phyloP scores from a whole-genome alignment of 2,329 filamentous ascomycete species.

The Fusarium pseudonygamai region DNA sequence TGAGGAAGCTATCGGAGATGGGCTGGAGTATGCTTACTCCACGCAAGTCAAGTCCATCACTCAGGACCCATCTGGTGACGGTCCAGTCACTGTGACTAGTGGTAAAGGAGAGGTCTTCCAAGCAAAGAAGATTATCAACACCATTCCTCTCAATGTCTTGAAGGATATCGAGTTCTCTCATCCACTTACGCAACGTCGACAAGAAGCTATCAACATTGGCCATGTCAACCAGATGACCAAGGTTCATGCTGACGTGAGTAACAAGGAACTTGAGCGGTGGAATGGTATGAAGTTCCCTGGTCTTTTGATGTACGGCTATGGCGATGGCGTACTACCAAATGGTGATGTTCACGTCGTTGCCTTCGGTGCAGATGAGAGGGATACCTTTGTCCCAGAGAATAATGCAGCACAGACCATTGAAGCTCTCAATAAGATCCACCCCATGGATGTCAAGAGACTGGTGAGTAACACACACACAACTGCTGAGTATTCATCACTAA shows the following conservation, averaged over 20 bases:
- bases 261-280: neutral
- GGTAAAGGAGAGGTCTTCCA: accelerated
- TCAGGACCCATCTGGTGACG: neutral
- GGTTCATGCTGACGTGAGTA: neutral
- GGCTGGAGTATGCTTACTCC: neutral
- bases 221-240: neutral
- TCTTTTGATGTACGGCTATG: neutral
- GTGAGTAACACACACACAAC: accelerated
- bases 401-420: neutral
- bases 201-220: accelerated
- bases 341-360: neutral
- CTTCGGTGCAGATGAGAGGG: neutral
- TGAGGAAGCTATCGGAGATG: neutral
- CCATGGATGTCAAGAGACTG: neutral
- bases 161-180: neutral
- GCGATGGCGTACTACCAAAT: accelerated
- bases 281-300: neutral
- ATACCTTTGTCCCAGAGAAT: neutral
- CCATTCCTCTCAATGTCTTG: neutral
- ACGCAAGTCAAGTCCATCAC: neutral
- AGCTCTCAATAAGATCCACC: neutral
- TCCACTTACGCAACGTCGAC: accelerated
- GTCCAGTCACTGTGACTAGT: accelerated
- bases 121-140: neutral
- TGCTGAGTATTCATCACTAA: neutral